Conservation (phyloP, 1,139 yeast species). For the Yamadazyma conglobata region DNA sequence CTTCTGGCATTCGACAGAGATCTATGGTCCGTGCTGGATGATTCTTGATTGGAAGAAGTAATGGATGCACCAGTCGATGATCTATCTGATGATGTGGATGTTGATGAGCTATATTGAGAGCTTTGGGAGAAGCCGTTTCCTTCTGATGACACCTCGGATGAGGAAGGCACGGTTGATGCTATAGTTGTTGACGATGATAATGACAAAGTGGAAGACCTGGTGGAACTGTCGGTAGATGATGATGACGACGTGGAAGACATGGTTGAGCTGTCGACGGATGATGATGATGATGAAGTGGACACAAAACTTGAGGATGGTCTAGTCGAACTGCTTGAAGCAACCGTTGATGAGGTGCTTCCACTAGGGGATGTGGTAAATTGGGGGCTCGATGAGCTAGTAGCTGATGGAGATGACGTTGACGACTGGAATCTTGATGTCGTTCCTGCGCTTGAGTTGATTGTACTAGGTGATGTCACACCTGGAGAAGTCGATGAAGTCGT, state of each 20-base stretch:
- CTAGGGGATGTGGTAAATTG: background rate
- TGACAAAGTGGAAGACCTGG: background rate
- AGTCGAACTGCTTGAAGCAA: constrained; percentile 1
- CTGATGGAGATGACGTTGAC: too few species aligned
- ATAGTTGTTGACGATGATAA: background rate
- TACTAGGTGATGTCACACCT: too few species aligned
- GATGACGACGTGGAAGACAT: background rate
- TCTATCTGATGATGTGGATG: constrained; percentile 3
- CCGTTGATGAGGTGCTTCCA: background rate
- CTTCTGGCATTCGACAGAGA: too few species aligned
- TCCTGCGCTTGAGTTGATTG: too few species aligned
- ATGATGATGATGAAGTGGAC: background rate
- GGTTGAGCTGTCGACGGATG: background rate
- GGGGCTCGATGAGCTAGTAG: background rate
- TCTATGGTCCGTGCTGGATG: too few species aligned
- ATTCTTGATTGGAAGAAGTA: constrained; percentile 4
- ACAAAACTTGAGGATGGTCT: background rate
- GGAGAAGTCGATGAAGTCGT: too few species aligned
- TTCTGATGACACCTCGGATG: too few species aligned
- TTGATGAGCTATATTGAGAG: constrained; percentile 13
- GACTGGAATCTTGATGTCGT: too few species aligned
- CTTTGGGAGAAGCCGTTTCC: too few species aligned
- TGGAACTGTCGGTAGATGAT: constrained; percentile 1
- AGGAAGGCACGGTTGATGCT: constrained; percentile 2
- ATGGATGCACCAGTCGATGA: constrained; percentile 1